These are phyloP conservation scores for Tribonema minus DNA, from an alignment of 108 stramenopile genomes.

Conservation along the genomic window DNA sequence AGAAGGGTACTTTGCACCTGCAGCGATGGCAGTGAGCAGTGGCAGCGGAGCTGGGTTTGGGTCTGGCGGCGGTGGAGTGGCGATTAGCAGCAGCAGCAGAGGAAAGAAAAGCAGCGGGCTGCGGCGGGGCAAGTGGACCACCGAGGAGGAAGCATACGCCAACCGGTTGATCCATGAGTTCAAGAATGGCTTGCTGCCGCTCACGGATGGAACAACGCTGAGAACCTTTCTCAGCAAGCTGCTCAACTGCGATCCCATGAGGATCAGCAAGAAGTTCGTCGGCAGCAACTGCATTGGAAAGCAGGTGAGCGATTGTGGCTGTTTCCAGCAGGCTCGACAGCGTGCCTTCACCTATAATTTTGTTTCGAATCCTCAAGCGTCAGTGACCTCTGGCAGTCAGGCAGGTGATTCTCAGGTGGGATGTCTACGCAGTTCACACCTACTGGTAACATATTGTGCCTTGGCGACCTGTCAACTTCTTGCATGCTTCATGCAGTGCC, in stretches of 20 bases:
- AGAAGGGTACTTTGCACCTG: not conserved
- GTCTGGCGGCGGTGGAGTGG: not conserved
- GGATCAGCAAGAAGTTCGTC: constrained; percentile 64
- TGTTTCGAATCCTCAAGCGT: too few relatives aligned
- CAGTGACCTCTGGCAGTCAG: too few relatives aligned
- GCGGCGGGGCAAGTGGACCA: constrained; percentile 15
- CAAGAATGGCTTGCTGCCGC: constrained; percentile 53
- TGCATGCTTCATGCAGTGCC: too few relatives aligned
- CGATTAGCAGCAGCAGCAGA: not conserved
- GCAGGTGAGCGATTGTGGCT: constrained; percentile 55
- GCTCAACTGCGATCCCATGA: constrained; percentile 59
- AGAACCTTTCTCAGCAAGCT: constrained; percentile 60
- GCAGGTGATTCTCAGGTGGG: too few relatives aligned
- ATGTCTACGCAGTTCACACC: too few relatives aligned
- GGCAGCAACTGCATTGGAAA: constrained; percentile 92
- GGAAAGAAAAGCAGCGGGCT: constrained; percentile 13
- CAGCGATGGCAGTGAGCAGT: too few relatives aligned
- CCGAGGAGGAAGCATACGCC: constrained; percentile 59
- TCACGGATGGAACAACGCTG: constrained; percentile 62
- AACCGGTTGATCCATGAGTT: constrained; percentile 60
- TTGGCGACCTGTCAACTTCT: too few relatives aligned
- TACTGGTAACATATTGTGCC: too few relatives aligned
- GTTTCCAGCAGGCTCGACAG: too few relatives aligned
- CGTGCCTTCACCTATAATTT: too few relatives aligned
- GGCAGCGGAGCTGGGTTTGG: too few relatives aligned